phyloP scores from a whole-genome alignment of 441 rosid species.

The Omphalea diandra region DNA sequence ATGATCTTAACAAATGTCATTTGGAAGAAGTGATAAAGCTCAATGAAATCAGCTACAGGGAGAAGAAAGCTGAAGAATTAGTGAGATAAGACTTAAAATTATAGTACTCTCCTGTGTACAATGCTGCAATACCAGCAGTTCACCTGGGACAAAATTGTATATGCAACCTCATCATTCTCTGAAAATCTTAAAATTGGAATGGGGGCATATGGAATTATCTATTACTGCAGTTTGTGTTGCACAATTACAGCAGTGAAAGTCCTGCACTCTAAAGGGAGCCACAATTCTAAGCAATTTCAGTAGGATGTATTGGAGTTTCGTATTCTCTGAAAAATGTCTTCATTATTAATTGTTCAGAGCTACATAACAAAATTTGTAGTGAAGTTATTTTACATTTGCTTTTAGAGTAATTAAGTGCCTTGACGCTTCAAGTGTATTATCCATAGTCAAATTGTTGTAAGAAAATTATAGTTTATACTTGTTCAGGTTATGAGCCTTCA shows the following conservation, averaged over 20 bases:
- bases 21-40: conserved; percentile 58
- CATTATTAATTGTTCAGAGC: not conserved
- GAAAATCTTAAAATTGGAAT: conserved; percentile 71
- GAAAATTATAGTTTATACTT: not conserved
- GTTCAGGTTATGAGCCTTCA: too few species aligned
- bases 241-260: conserved; percentile 81
- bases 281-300: conserved; percentile 60
- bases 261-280: conserved; percentile 61
- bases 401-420: not conserved
- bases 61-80: conserved; percentile 50
- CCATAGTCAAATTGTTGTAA: not conserved
- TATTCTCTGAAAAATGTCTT: not conserved
- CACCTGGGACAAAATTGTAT: conserved; percentile 76
- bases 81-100: conserved; percentile 62
- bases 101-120: conserved; percentile 48
- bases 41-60: conserved; percentile 46
- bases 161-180: conserved; percentile 76
- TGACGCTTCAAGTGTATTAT: not conserved
- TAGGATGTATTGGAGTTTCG: conserved; percentile 63
- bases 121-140: conserved; percentile 52
- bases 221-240: conserved; percentile 68
- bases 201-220: conserved; percentile 91
- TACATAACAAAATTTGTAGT: not conserved
- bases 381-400: not conserved
- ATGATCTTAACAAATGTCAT: conserved; percentile 43